Conservation (phyloP, 2,329 filamentous ascomycete species). For the Penicillium hesseltinei region DNA sequence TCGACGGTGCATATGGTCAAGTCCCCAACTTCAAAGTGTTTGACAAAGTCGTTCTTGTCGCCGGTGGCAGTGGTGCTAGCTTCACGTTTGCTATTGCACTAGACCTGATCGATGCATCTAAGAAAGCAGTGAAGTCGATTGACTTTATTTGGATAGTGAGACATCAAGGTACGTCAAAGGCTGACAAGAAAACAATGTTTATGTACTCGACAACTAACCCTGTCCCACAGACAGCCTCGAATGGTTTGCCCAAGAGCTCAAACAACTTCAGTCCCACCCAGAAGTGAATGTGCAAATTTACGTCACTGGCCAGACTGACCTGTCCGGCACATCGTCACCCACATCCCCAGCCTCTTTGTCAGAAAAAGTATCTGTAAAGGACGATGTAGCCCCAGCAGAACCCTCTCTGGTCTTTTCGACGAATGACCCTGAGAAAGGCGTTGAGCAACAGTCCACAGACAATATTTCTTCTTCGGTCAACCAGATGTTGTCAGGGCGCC, state of each 20-base stretch:
- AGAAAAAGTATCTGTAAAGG: neutral
- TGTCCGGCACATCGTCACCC: neutral
- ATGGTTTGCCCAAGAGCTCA: neutral
- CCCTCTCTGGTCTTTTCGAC: neutral
- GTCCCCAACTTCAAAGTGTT: conserved; percentile 5
- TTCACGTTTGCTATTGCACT: conserved; percentile 8
- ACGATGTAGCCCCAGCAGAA: neutral
- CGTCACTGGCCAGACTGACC: neutral
- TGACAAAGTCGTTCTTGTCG: conserved; percentile 6
- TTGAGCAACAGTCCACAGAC: neutral
- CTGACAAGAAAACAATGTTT: neutral
- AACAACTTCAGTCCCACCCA: conserved; percentile 4
- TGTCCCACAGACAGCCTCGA: neutral
- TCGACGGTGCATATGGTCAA: conserved; percentile 6
- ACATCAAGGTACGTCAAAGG: neutral
- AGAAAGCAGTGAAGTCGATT: neutral
- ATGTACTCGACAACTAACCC: neutral
- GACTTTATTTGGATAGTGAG: conserved; percentile 3
- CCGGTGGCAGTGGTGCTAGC: conserved; percentile 7
- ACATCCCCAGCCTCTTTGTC: neutral
- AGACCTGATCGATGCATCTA: neutral
- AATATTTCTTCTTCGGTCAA: neutral
- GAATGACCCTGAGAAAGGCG: neutral
- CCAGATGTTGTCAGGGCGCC: neutral
- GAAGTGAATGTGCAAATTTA: conserved; percentile 7